Evolutionary conservation across 148 eudicot genomes (phyloP).

Genomic region (Selenicereus undatus): DNA sequence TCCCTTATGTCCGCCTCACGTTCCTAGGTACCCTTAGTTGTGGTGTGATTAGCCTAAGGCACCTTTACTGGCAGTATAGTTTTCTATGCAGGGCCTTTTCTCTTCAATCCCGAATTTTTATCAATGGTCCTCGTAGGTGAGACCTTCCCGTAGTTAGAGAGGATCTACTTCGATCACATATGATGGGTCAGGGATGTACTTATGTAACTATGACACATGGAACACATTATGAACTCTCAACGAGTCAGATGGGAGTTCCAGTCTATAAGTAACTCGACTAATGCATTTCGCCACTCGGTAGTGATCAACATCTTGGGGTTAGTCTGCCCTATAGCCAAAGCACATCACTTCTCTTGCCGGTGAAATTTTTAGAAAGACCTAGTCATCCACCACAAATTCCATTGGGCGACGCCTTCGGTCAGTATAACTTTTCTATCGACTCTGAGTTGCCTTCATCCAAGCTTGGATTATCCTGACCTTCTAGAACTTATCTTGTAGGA

Average conservation of each 20-base stretch:
- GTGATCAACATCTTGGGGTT: not conserved
- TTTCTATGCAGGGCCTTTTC: too few relatives aligned
- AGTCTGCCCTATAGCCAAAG: not conserved
- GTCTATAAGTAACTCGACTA: too few relatives aligned
- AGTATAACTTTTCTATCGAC: not conserved
- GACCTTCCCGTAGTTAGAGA: too few relatives aligned
- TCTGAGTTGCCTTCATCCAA: not conserved
- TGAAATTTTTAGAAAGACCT: not conserved
- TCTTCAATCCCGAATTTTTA: too few relatives aligned
- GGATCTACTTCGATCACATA: too few relatives aligned
- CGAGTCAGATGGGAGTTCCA: too few relatives aligned
- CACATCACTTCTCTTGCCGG: not conserved
- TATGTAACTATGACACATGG: too few relatives aligned
- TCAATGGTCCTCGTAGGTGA: too few relatives aligned
- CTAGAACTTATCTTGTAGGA: too few relatives aligned
- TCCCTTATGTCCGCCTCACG: not conserved
- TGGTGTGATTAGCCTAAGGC: not conserved
- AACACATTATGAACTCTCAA: too few relatives aligned
- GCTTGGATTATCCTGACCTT: not conserved
- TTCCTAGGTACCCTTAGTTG: not conserved
- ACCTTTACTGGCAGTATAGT: not conserved
- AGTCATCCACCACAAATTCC: not conserved
- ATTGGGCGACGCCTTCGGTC: not conserved
- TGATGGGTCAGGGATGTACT: too few relatives aligned
- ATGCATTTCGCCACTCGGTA: too few relatives aligned